A percentile compares a stretch with the other conserved stretches of the same genome.
phyloP scores from a whole-genome alignment of 805 yeast species.

The Naumovozyma dairenensis region DNA sequence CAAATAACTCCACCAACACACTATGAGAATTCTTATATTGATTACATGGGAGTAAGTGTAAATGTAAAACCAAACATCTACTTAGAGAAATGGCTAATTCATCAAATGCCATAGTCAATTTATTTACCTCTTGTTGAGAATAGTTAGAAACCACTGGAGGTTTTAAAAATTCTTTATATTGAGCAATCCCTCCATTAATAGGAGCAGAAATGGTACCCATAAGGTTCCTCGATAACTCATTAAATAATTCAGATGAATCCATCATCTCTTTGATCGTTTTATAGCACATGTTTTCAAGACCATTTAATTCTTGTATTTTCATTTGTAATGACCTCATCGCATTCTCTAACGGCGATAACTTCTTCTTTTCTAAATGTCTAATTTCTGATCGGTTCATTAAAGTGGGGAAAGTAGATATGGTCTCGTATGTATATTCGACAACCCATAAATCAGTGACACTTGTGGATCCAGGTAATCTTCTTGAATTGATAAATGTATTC shows the following conservation, averaged over 20 bases:
- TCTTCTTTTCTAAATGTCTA: slow-evolving; percentile 36
- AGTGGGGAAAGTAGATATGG: slow-evolving; percentile 72
- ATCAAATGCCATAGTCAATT: slow-evolving; percentile 41
- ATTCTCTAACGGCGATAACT: slow-evolving; percentile 75
- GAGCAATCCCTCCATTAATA: slow-evolving; percentile 86
- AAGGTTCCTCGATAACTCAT: slow-evolving; percentile 57
- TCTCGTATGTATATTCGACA: slow-evolving; percentile 73
- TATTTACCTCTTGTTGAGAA: slow-evolving; percentile 22
- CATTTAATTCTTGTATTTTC: slow-evolving; percentile 65
- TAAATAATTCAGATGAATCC: slow-evolving; percentile 40
- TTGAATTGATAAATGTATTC: slow-evolving; percentile 56
- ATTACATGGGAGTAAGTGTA: slow-evolving; percentile 43
- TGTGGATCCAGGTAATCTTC: slow-evolving; percentile 64
- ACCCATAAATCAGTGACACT: slow-evolving; percentile 76
- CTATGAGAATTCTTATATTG: slow-evolving; percentile 54
- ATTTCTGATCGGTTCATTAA: slow-evolving; percentile 79
- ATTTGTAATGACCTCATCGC: slow-evolving; percentile 58
- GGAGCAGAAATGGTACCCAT: slow-evolving; percentile 89
- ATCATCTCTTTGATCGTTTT: slow-evolving; percentile 43
- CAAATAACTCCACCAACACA: slow-evolving; percentile 53
- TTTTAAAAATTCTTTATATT: slow-evolving; percentile 59
- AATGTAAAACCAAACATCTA: slow-evolving; percentile 62
- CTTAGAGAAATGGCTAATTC: slow-evolving; percentile 58
- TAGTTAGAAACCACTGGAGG: slow-evolving; percentile 23
- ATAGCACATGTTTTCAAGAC: slow-evolving; percentile 51